A percentile compares a stretch with the other conserved stretches of the same genome.
These are phyloP conservation scores for Solanum pinnatisectum DNA, from an alignment of 257 asterid genomes.

Conservation along the genomic window DNA sequence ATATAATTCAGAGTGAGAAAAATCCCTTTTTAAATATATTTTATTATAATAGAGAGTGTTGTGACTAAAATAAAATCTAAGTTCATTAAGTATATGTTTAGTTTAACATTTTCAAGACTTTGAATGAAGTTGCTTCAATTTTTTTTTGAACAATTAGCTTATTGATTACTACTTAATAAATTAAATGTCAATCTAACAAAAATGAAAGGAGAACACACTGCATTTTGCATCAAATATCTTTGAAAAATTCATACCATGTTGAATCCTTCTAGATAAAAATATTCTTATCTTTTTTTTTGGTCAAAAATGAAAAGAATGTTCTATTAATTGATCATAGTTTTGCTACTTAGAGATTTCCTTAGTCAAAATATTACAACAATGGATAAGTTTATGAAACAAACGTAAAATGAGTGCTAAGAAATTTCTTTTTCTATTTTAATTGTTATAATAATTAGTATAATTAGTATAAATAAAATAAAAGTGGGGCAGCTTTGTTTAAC, in stretches of 20 bases:
- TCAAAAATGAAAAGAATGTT: not conserved
- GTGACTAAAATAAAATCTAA: not conserved
- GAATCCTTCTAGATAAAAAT: not conserved
- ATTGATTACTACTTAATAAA: not conserved
- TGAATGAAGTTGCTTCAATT: not conserved
- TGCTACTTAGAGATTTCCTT: not conserved
- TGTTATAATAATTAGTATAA: not conserved
- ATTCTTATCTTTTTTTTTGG: not conserved
- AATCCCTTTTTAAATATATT: not conserved
- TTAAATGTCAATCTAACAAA: not conserved
- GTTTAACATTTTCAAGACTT: not conserved
- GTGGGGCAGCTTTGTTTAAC: not conserved
- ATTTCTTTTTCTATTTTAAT: not conserved
- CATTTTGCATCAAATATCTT: not conserved
- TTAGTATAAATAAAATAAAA: not conserved
- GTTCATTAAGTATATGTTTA: too few relatives aligned
- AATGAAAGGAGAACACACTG: not conserved
- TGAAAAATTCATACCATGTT: not conserved
- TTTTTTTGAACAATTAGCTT: not conserved
- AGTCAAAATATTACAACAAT: not conserved
- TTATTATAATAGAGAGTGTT: not conserved
- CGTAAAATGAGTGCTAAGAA: not conserved
- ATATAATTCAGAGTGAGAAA: not conserved
- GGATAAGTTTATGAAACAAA: not conserved
- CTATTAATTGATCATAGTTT: not conserved